Evolutionary conservation across 345 rosid genomes (phyloP).

Genomic region (Linum usitatissimum): DNA sequence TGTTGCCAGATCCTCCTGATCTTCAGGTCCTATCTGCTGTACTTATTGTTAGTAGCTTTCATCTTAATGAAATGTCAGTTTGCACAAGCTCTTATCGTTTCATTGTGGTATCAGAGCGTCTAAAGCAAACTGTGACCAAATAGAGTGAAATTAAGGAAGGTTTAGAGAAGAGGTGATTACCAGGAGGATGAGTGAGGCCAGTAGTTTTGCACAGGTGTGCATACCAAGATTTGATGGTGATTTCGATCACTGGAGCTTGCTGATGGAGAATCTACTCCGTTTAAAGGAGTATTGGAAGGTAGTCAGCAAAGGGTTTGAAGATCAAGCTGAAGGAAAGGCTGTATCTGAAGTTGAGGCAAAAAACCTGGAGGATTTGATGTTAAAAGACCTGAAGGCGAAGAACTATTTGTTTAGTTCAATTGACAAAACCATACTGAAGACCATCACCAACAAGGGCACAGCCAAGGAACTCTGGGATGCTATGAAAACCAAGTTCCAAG

Average conservation of each 20-base stretch:
- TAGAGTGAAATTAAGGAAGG: too few relatives aligned
- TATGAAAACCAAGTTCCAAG: not conserved
- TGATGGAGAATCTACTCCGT: not conserved
- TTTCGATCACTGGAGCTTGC: not conserved
- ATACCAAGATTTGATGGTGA: not conserved
- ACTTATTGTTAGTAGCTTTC: too few relatives aligned
- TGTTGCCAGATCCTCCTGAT: too few relatives aligned
- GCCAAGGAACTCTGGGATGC: not conserved
- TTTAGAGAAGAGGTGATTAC: too few relatives aligned
- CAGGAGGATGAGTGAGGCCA: too few relatives aligned
- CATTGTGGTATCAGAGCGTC: too few relatives aligned
- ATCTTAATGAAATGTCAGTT: too few relatives aligned
- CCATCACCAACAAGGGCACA: not conserved
- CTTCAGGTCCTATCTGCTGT: too few relatives aligned
- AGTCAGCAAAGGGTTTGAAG: not conserved
- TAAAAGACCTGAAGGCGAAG: not conserved
- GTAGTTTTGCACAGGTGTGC: not conserved
- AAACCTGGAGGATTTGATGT: not conserved
- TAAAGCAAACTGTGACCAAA: too few relatives aligned
- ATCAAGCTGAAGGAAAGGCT: not conserved
- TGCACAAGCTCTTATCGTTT: too few relatives aligned
- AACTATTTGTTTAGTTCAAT: not conserved
- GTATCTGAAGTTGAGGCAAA: not conserved
- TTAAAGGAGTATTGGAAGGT: slow-evolving; percentile 5
- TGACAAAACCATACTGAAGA: not conserved